A percentile compares a stretch with the other conserved stretches of the same genome.
These are phyloP conservation scores for Fraxinus xanthoxyloides DNA, from an alignment of 305 asterid species.

Conservation along the genomic window DNA sequence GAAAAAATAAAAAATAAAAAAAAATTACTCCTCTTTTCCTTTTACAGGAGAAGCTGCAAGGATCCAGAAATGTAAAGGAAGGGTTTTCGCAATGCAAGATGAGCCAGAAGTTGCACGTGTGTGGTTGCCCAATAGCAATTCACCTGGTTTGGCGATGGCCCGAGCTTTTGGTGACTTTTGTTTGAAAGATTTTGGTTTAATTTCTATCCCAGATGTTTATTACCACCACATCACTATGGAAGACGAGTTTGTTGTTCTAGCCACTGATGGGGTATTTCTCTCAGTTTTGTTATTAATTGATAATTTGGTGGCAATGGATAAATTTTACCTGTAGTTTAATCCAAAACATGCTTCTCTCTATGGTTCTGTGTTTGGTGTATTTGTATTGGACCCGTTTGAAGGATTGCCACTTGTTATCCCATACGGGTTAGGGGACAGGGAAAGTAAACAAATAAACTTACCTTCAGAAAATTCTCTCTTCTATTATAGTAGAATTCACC, in stretches of 20 bases:
- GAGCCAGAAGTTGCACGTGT: constrained; percentile 32
- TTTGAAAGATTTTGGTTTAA: constrained; percentile 34
- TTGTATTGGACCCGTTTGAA: not conserved
- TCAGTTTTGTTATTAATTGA: not conserved
- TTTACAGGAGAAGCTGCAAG: constrained; percentile 32
- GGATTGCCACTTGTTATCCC: not conserved
- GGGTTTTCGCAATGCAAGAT: constrained; percentile 31
- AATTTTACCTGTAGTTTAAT: not conserved
- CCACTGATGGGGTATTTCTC: constrained; percentile 34
- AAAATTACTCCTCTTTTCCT: not conserved
- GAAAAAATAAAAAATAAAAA: not conserved
- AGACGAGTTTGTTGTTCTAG: constrained; percentile 31
- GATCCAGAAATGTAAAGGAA: constrained; percentile 32
- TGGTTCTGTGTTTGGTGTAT: not conserved
- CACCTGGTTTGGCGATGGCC: constrained; percentile 40
- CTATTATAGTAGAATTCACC: not conserved
- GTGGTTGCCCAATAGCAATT: constrained; percentile 31
- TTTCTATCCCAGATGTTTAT: constrained; percentile 30
- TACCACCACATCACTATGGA: constrained; percentile 21
- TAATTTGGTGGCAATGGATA: not conserved
- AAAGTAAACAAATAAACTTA: not conserved
- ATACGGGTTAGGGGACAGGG: not conserved
- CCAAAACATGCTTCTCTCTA: not conserved
- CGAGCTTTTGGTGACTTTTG: constrained; percentile 39
- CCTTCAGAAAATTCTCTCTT: not conserved